Evolutionary conservation across 768 basidiomycete genomes (phyloP).

Genomic region (Kwoniella europaea): DNA sequence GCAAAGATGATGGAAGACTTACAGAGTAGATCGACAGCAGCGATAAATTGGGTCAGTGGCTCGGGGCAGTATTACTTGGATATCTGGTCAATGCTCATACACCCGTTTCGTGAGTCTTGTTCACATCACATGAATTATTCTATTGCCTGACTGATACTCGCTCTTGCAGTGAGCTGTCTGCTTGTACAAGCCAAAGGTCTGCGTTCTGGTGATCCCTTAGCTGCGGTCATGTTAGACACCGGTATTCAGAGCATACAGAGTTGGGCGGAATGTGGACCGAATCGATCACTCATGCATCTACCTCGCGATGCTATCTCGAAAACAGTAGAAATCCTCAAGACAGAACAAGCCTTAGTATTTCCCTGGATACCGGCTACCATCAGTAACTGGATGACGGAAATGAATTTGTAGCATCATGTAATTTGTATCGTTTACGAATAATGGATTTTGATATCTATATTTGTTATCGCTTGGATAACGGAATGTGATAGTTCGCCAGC

Average conservation of each 20-base stretch:
- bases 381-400: neutral
- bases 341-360: slow-evolving; percentile 6
- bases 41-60: slow-evolving; percentile 16
- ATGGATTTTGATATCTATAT: neutral
- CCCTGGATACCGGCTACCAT: slow-evolving; percentile 6
- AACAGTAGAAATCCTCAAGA: slow-evolving; percentile 5
- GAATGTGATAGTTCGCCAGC: too few species aligned
- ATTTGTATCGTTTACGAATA: neutral
- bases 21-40: neutral
- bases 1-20: slow-evolving; percentile 8
- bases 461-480: too few species aligned
- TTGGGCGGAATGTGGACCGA: slow-evolving; percentile 12
- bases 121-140: neutral
- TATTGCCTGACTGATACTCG: neutral
- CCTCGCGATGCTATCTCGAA: neutral
- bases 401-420: neutral
- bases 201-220: slow-evolving; percentile 6
- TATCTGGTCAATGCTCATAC: slow-evolving; percentile 19
- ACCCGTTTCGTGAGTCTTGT: slow-evolving; percentile 13
- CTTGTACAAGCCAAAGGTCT: slow-evolving; percentile 10
- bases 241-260: slow-evolving; percentile 7
- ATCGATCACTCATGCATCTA: slow-evolving; percentile 3
- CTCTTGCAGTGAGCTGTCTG: neutral
- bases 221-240: slow-evolving; percentile 6
- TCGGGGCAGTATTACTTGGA: slow-evolving; percentile 15